Percentiles rank a stretch among this genome's conserved stretches.
Conservation (phyloP, 371 early-diverging fungal species). For the Syncephalis fuscata region DNA sequence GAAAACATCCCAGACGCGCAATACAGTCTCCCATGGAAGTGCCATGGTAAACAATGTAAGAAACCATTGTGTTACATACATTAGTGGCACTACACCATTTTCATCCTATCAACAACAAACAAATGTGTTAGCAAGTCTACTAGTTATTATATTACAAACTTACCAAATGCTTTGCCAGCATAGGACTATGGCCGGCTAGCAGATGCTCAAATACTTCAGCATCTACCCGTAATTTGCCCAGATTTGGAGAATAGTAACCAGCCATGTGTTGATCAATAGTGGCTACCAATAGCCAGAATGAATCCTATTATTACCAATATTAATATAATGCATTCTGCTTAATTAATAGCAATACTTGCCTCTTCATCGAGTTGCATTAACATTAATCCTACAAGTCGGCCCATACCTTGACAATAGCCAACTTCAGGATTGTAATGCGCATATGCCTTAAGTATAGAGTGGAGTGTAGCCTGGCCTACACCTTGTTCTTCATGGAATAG, state of each 20-base stretch:
- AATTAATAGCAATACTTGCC: slow-evolving; percentile 8
- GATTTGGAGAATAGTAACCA: slow-evolving; percentile 58
- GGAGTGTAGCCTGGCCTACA: slow-evolving; percentile 25
- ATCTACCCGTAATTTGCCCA: slow-evolving; percentile 64
- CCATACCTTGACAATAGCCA: slow-evolving; percentile 97
- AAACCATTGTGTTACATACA: slow-evolving; percentile 90
- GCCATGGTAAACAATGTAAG: slow-evolving; percentile 80
- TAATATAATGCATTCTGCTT: too few relatives aligned
- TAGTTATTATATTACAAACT: slow-evolving; percentile 2
- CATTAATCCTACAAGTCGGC: slow-evolving; percentile 77
- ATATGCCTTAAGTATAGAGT: slow-evolving; percentile 65
- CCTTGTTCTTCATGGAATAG: slow-evolving; percentile 48
- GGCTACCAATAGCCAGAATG: slow-evolving; percentile 77
- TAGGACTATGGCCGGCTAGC: slow-evolving; percentile 49
- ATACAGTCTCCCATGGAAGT: slow-evolving; percentile 78
- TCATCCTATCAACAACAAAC: slow-evolving; percentile 16
- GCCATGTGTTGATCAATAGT: slow-evolving; percentile 56
- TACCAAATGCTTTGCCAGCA: slow-evolving; percentile 57
- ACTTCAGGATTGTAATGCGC: slow-evolving; percentile 75
- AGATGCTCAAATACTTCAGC: slow-evolving; percentile 71
- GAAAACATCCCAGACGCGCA: slow-evolving; percentile 90
- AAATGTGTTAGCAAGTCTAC: not conserved
- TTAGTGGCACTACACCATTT: slow-evolving; percentile 66
- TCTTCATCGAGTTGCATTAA: slow-evolving; percentile 74
- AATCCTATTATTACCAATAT: slow-evolving; percentile 33